Conservation (phyloP, 768 basidiomycete species). For the Trametes villosa region DNA sequence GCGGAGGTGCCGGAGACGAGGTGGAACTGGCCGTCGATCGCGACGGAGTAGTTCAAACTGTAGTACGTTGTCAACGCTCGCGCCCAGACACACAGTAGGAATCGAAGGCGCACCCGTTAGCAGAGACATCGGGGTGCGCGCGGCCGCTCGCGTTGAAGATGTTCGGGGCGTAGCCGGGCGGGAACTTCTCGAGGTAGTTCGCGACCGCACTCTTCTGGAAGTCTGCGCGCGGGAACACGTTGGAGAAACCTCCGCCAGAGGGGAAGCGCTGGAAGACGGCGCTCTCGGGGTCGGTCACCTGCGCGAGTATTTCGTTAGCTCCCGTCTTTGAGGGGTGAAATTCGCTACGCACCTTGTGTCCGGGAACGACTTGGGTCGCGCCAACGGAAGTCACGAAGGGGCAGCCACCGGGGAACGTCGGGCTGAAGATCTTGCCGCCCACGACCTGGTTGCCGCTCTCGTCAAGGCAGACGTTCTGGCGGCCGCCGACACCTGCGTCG, state of each 20-base stretch:
- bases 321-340: too few species aligned
- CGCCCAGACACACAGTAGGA: background rate
- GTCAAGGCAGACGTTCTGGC: constrained; percentile 37
- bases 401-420: constrained; percentile 41
- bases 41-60: constrained; percentile 38
- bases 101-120: constrained; percentile 35
- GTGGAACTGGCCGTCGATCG: constrained; percentile 32
- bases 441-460: constrained; percentile 28
- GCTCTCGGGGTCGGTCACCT: constrained; percentile 39
- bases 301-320: background rate
- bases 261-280: constrained; percentile 41
- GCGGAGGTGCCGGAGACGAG: constrained; percentile 65
- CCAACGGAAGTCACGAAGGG: constrained; percentile 47
- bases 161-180: constrained; percentile 38
- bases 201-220: constrained; percentile 41
- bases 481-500: constrained; percentile 48
- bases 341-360: constrained; percentile 23
- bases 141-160: constrained; percentile 42
- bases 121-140: constrained; percentile 39
- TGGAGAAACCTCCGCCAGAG: constrained; percentile 46
- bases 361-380: constrained; percentile 41
- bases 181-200: constrained; percentile 32
- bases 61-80: background rate
- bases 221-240: constrained; percentile 42
- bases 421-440: constrained; percentile 31